These are phyloP conservation scores for Aspergillus vadensis DNA, from an alignment of 2,329 filamentous ascomycete species.

Conservation along the genomic window DNA sequence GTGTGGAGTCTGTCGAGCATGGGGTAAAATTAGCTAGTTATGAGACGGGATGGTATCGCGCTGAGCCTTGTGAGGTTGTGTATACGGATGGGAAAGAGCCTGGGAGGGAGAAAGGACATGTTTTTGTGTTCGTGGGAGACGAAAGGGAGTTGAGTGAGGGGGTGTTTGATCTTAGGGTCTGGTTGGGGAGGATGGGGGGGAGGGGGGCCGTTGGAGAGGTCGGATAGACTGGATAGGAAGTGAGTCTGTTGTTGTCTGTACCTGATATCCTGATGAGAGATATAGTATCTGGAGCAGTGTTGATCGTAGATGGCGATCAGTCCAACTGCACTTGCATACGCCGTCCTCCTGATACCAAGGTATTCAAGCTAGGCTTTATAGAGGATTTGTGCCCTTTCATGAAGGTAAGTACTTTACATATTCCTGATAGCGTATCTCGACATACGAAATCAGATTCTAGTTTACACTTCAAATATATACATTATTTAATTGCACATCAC, in stretches of 20 bases:
- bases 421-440: too few species aligned
- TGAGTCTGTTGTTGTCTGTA: background rate
- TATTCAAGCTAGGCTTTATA: too few species aligned
- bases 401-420: too few species aligned
- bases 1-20: slow-evolving; percentile 24
- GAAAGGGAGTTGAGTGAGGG: slow-evolving; percentile 22
- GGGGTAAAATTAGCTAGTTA: slow-evolving; percentile 25
- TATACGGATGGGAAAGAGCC: slow-evolving; percentile 23
- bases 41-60: slow-evolving; percentile 26
- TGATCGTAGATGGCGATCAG: too few species aligned
- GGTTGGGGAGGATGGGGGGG: slow-evolving; percentile 19
- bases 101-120: slow-evolving; percentile 13
- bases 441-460: too few species aligned
- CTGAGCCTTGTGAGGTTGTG: slow-evolving; percentile 18
- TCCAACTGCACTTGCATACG: too few species aligned
- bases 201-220: background rate
- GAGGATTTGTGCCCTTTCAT: too few species aligned
- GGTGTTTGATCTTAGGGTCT: slow-evolving; percentile 23
- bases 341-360: too few species aligned
- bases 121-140: slow-evolving; percentile 26
- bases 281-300: too few species aligned
- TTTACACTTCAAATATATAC: background rate
- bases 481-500: background rate
- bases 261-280: too few species aligned
- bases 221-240: background rate